Conservation (phyloP, 345 rosid species). For the Murraya paniculata region DNA sequence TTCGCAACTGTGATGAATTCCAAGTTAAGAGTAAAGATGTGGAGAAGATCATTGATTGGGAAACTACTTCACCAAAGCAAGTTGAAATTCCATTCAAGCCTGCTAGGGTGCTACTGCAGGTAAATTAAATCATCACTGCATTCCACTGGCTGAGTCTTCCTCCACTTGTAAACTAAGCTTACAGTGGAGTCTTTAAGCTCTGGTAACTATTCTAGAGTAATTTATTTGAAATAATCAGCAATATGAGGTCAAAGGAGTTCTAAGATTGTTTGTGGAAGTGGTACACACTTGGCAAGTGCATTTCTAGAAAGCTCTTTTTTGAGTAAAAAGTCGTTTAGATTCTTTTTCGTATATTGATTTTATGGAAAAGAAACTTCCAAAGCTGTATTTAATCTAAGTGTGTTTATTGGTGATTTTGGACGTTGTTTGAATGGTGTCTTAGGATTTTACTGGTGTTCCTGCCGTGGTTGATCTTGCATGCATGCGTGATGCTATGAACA, state of each 20-base stretch:
- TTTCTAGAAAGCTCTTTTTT: not conserved
- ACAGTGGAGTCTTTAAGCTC: not conserved
- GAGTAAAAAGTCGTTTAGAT: not conserved
- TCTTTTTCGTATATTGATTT: not conserved
- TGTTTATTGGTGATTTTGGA: not conserved
- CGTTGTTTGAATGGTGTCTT: slow-evolving; percentile 4
- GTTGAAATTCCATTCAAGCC: slow-evolving; percentile 88
- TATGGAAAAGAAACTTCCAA: not conserved
- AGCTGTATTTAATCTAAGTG: not conserved
- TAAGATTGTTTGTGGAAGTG: not conserved
- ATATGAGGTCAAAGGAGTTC: not conserved
- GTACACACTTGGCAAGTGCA: not conserved
- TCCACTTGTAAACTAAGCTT: not conserved
- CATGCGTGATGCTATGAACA: slow-evolving; percentile 84
- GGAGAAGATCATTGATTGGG: slow-evolving; percentile 84
- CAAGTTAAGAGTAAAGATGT: slow-evolving; percentile 77
- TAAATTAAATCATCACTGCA: not conserved
- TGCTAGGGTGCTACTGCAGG: slow-evolving; percentile 81
- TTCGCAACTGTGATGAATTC: slow-evolving; percentile 76
- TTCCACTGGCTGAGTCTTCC: not conserved
- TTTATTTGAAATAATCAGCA: not conserved
- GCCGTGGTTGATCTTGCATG: slow-evolving; percentile 88
- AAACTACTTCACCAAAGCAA: slow-evolving; percentile 59
- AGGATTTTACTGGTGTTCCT: slow-evolving; percentile 86
- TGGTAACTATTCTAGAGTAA: not conserved